Base-by-base conservation (phyloP, 2,329 filamentous ascomycete species). In the Didymellaceae sp. region DNA sequence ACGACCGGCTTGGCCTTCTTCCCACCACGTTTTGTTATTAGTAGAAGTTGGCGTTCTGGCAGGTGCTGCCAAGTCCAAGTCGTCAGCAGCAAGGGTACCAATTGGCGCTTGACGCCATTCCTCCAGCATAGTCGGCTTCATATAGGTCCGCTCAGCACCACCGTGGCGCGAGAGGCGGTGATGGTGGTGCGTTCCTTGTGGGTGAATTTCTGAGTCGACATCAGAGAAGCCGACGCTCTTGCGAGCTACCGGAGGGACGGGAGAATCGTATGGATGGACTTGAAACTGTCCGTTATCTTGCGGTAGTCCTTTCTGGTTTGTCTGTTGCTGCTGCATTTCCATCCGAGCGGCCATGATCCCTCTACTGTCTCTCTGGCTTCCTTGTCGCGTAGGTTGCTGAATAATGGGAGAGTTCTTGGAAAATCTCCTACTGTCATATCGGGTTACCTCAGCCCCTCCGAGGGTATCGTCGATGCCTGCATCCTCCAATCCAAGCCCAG, bases 1-100 rank as follows among this genome's bases (percentile, higher is more conserved):
- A 38, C 77, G 74, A 2, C 72, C 70, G 16, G 74, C 79, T 49
- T 75, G 76, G 22, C 74, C 78, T 43, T 79, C 78, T 67, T 95
- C 91, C 90, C 91, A 94, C 90, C 90, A 95, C 1, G 89, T 77
- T 35, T 68, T 68, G 34, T 75, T 72, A 4, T 33, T 48, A 7
- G 47, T 5, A 16, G 62, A 48, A 41, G 55, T 67, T 24, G 58
- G 62, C 11, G 66, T 57, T 37, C 51, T 67, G 38, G 60, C 57
- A 14, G 70, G 64, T 22, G 61, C 59, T 34, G 75, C 75, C 14
- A 77, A 51, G 35, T 75, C 72, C 14, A 80, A 66, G 58, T 81
- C 78, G 8, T 76, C 72, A 0, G 67, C 65, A 5, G 63, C 62
- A 11, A 81, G 67, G 14, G 65, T 66, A 13, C 72, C 76, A 14